Base-by-base conservation (phyloP, 202 grass and related monocot species). In the Tripidium arundinaceum region DNA sequence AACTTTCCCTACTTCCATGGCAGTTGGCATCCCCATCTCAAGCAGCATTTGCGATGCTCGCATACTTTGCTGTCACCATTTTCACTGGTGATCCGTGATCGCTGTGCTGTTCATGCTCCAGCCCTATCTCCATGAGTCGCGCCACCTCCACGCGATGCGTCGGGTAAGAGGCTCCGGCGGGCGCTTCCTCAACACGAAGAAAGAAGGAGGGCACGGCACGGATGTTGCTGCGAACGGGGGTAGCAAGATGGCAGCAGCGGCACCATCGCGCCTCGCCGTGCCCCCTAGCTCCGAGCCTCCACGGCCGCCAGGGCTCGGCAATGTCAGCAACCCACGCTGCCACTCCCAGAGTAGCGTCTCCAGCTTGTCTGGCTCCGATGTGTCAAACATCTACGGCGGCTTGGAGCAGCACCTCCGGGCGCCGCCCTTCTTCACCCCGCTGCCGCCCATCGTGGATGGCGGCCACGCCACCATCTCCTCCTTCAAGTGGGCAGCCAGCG, bases 111-210 rank as follows among this genome's bases (percentile, higher is more conserved):
- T 70, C 31, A 36, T 58, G 34, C 16, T 43, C 26, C 81, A 99
- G 96, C 90, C 92, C 0, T 99, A 99, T 62, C 88, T 99, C 21
- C 96, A 99, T 6, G 92, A 99, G 74, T 99, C 92, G 0, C 90
- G 96, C 19, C 96, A 98, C 55, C 92, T 86, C 46, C 95, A 98
- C 52, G 96, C 96, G 4, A 91, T 98, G 90, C 86, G 90, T 19
- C 88, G 96, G 14, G 92, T 80, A n/a, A 83, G 92, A 63, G 92
- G 96, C 76, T 76, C 79, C 0, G 90, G 96, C n/a, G 96, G 96
- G 11, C 96, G 96, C 47, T 98, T 98, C 80, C 87, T 98, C 16
- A 98, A 98, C 88, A 95, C 84, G 1, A 94, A 91, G 83, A 91
- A 88, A 45, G 80, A 85, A 60, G 81, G 39, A 58, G 81, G 41